These are phyloP conservation scores for Coemansia sp. DNA, from an alignment of 192 early-diverging fungal genomes.

Conservation along the genomic window DNA sequence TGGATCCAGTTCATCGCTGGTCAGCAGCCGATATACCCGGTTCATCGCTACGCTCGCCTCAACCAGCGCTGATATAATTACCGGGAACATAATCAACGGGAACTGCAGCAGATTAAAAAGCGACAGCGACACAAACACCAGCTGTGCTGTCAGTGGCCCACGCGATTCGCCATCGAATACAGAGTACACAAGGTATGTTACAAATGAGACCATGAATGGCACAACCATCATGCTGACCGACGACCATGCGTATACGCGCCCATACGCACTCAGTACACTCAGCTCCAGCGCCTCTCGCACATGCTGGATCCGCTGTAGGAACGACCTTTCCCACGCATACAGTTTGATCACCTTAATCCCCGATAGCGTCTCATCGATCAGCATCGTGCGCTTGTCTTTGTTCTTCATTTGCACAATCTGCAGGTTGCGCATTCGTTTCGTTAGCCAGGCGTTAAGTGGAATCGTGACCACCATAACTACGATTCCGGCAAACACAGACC, in stretches of 20 bases:
- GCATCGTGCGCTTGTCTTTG: slow-evolving; percentile 71
- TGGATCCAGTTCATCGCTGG: slow-evolving; percentile 27
- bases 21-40: slow-evolving; percentile 78
- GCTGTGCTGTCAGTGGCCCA: slow-evolving; percentile 60
- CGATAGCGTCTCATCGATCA: slow-evolving; percentile 84
- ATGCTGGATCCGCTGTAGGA: slow-evolving; percentile 60
- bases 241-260: slow-evolving; percentile 65
- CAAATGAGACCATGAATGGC: slow-evolving; percentile 86
- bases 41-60: slow-evolving; percentile 82
- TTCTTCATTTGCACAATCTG: slow-evolving; percentile 84
- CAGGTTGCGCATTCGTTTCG: slow-evolving; percentile 62
- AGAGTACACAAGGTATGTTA: slow-evolving; percentile 78
- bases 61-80: slow-evolving; percentile 70
- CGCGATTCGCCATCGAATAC: slow-evolving; percentile 56
- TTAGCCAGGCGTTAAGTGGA: slow-evolving; percentile 72
- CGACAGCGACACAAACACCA: slow-evolving; percentile 85
- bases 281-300: slow-evolving; percentile 80
- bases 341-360: slow-evolving; percentile 96
- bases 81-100: slow-evolving; percentile 73
- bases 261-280: slow-evolving; percentile 71
- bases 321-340: slow-evolving; percentile 89
- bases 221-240: slow-evolving; percentile 79
- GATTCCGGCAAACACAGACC: slow-evolving; percentile 82
- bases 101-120: slow-evolving; percentile 94
- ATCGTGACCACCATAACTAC: slow-evolving; percentile 77